phyloP scores from a whole-genome alignment of 306 rosid species.

The Casuarina equisetifolia region DNA sequence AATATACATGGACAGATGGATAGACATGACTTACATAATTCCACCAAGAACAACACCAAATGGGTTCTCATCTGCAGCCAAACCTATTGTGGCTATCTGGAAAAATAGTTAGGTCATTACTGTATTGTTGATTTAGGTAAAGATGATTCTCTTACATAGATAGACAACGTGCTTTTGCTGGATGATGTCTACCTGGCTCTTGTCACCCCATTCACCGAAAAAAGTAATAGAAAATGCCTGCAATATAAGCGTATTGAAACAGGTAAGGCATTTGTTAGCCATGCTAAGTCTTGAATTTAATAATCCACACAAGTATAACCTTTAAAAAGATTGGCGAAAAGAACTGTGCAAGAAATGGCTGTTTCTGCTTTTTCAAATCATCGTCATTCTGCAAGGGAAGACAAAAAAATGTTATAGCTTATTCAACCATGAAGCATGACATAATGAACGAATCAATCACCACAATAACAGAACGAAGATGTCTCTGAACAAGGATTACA shows the following conservation, averaged over 20 bases:
- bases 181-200: conserved; percentile 74
- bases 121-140: neutral
- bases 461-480: neutral
- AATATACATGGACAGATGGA: conserved; percentile 10
- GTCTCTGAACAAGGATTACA: neutral
- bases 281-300: conserved; percentile 15
- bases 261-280: conserved; percentile 15
- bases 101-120: conserved; percentile 34
- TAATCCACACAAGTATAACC: conserved; percentile 41
- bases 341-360: conserved; percentile 61
- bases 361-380: conserved; percentile 54
- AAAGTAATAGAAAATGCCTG: conserved; percentile 96
- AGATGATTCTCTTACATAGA: neutral
- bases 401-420: conserved; percentile 8
- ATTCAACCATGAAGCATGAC: neutral
- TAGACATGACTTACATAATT: conserved; percentile 62
- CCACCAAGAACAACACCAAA: conserved; percentile 95
- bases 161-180: neutral
- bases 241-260: conserved; percentile 23
- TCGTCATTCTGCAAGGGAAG: conserved; percentile 58
- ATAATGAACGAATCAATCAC: neutral
- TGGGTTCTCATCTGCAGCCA: conserved; percentile 96
- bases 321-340: conserved; percentile 78
- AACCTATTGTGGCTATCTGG: conserved; percentile 90
- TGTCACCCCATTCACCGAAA: conserved; percentile 99